These are phyloP conservation scores for Fusarium vanettenii DNA, from an alignment of 2,329 filamentous ascomycete genomes.

Conservation along the genomic window DNA sequence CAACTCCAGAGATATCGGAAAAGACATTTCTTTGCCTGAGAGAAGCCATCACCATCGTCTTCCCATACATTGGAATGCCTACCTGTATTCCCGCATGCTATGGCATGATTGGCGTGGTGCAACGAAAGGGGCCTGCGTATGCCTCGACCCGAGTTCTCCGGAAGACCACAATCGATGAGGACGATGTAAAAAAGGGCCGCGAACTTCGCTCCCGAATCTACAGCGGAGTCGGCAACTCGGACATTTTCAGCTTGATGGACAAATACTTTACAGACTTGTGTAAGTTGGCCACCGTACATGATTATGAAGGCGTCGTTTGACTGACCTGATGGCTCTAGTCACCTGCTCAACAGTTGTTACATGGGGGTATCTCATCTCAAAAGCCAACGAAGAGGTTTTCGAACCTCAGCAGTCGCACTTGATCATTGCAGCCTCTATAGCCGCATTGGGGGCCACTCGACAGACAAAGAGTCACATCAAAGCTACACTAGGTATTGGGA, in stretches of 20 bases:
- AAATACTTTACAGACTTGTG: conserved; percentile 31
- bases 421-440: conserved; percentile 21
- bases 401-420: conserved; percentile 17
- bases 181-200: conserved; percentile 10
- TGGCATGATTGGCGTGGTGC: conserved; percentile 32
- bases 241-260: conserved; percentile 27
- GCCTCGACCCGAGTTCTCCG: conserved; percentile 23
- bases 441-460: conserved; percentile 14
- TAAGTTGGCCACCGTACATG: neutral
- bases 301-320: neutral
- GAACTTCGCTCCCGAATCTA: conserved; percentile 25
- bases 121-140: conserved; percentile 21
- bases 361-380: conserved; percentile 25
- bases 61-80: conserved; percentile 30
- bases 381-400: conserved; percentile 22
- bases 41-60: conserved; percentile 30
- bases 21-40: conserved; percentile 12
- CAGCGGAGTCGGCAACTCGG: conserved; percentile 26
- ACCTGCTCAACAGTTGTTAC: conserved; percentile 28
- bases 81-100: conserved; percentile 33
- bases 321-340: conserved; percentile 6
- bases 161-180: conserved; percentile 21
- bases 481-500: conserved; percentile 17
- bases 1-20: conserved; percentile 12
- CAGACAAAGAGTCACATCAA: conserved; percentile 28